Conservation (phyloP, 768 basidiomycete genomes). For the Suillus alpinus region DNA sequence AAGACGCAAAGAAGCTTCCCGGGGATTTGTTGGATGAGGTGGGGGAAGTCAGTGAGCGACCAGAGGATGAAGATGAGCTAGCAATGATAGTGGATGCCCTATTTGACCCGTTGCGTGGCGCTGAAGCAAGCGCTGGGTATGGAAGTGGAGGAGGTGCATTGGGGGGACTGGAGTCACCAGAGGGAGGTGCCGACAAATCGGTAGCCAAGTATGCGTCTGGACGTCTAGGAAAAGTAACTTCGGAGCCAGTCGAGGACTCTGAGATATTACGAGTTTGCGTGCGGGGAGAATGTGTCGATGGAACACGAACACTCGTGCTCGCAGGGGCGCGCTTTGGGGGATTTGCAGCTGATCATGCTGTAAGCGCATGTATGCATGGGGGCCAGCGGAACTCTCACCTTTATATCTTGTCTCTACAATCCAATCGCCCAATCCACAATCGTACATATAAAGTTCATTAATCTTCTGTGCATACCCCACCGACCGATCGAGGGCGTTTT, state of each 20-base stretch:
- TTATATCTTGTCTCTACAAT: conserved; percentile 50
- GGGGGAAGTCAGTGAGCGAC: conserved; percentile 44
- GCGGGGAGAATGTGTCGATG: conserved; percentile 41
- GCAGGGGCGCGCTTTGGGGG: conserved; percentile 25
- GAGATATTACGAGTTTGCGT: conserved; percentile 68
- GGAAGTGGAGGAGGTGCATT: conserved; percentile 62
- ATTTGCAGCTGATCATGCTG: conserved; percentile 17
- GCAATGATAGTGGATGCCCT: conserved; percentile 32
- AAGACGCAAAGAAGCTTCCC: conserved; percentile 71
- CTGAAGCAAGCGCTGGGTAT: conserved; percentile 64
- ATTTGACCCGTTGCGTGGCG: conserved; percentile 23
- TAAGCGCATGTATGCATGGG: conserved; percentile 5
- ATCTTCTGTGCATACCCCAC: conserved; percentile 77
- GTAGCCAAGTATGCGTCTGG: conserved; percentile 78
- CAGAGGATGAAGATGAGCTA: conserved; percentile 45
- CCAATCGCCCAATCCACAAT: conserved; percentile 82
- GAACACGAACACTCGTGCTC: conserved; percentile 21
- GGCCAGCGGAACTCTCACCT: conserved; percentile 38
- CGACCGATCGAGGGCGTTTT: conserved; percentile 64
- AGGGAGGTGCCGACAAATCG: conserved; percentile 54
- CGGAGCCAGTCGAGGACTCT: conserved; percentile 67
- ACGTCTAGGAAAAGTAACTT: conserved; percentile 75
- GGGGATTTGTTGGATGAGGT: conserved; percentile 39
- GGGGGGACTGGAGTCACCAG: conserved; percentile 49
- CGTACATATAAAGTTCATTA: conserved; percentile 72